phyloP scores from a whole-genome alignment of 2,329 filamentous ascomycete species.

The Didymella pinodella region DNA sequence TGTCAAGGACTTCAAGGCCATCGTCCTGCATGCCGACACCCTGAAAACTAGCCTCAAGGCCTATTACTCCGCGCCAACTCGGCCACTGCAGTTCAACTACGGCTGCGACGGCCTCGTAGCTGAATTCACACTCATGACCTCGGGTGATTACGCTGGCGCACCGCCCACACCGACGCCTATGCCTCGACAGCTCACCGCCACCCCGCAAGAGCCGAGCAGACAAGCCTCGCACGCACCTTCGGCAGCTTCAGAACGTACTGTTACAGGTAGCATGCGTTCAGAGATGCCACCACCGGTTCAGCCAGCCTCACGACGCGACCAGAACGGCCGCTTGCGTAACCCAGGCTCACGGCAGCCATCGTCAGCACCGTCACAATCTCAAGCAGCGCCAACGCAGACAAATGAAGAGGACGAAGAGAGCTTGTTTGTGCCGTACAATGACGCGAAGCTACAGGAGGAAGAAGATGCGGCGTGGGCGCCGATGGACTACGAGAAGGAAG shows the following conservation, averaged over 20 bases:
- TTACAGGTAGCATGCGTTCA: constrained; percentile 36
- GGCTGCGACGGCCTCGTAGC: constrained; percentile 72
- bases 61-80: constrained; percentile 73
- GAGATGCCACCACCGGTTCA: constrained; percentile 55
- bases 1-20: constrained; percentile 83
- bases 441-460: constrained; percentile 63
- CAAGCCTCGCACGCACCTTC: constrained; percentile 42
- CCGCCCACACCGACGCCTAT: constrained; percentile 49
- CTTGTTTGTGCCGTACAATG: constrained; percentile 72
- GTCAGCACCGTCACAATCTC: constrained; percentile 13
- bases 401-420: constrained; percentile 68
- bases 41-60: constrained; percentile 72
- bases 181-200: constrained; percentile 51
- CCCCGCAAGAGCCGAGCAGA: constrained; percentile 49
- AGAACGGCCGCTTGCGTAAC: constrained; percentile 37
- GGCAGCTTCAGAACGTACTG: constrained; percentile 28
- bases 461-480: constrained; percentile 76
- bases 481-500: constrained; percentile 69
- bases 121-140: constrained; percentile 84
- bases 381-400: constrained; percentile 24
- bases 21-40: constrained; percentile 77
- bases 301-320: constrained; percentile 41
- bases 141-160: constrained; percentile 66
- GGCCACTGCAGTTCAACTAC: constrained; percentile 77
- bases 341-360: constrained; percentile 40